Evolutionary conservation across 169 alveolate genomes (phyloP), one percentile per base, ranked within the genome.

Genomic region (Babesia gibsoni): DNA sequence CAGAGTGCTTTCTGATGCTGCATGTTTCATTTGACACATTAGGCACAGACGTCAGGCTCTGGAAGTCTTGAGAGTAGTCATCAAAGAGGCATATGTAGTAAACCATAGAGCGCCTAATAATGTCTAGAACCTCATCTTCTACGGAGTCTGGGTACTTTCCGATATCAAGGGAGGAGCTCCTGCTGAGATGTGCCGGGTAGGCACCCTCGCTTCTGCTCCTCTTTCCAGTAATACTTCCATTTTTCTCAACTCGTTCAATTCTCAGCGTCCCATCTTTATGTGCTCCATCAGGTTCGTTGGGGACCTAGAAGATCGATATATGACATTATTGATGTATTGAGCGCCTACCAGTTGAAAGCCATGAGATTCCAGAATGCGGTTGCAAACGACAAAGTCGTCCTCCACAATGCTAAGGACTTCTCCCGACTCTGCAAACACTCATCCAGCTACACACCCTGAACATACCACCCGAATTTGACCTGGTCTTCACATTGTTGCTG

Each of bases 1-100:
- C 52, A 3, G 86, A 67, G 27, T 65, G 53, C 29, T 20, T 66
- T 49, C 74, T 48, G 9, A 77, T 67, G 7, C 52, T 57, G 42
- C 43, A 50, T 22, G 73, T 22, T 25, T 43, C 36, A 14, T 35
- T 23, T 1, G 64, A 3, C 52, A 3, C 49, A 14, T 49, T 16
- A 18, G 41, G 7, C 10, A 36, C 0, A n/a, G 56, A 8, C 8
- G 10, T 25, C 37, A 42, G 18, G 32, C n/a, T 8, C 41, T 56
- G 82, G 30, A 12, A 8, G 42, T 56, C 58, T 33, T 52, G 41
- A 20, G 81, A 53, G 52, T n/a, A n/a, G 18, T 56, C 82, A n/a
- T 77, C 82, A 33, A 27, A 65, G 30, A 77, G 49, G 35, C 79
- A 66, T 12, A 67, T 7, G 75, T 77, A 59, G 67, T 77, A 77